Base-by-base conservation (phyloP, 1,284 basidiomycete species). In the Meira miltonrushii region DNA sequence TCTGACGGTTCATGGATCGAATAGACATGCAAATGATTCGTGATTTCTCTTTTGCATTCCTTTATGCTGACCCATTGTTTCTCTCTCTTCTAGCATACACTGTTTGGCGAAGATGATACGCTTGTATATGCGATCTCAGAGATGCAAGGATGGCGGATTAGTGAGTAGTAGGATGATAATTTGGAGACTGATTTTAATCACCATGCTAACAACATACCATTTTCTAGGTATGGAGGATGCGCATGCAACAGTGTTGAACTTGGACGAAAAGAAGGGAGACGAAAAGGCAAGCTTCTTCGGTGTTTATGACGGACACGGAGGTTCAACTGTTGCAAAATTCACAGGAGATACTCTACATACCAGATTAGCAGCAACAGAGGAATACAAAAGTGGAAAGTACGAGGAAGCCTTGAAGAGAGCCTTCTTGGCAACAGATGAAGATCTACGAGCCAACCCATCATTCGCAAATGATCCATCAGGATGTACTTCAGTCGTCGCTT, bases 101-200 rank as follows among this genome's bases (percentile, higher is more conserved):
- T 88, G 66, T 80, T 83, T 39, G 92, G 91, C 59, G 83, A 84
- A 71, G 87, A 94, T 84, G 85, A 84, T 66, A 85, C 86, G 63
- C 88, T 87, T 79, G 80, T 85, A 63, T 97, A 88, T 79, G 89
- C 85, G 10, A 83, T 96, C 52, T 88, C 89, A 46, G 93, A 97
- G 82, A 98, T 98, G 95, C 95, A 99, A 81, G 95, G 95, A 70
- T 99, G 95, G 95, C 85, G 95, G 80, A 89, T 97, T 81, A 88
- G 94, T 96, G 73, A 80, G 92, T 64, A 11, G 1, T 17, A 28
- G 21, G 7, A 10, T n/a, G 19, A 21, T 11, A 47, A 33, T 37
- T 33, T 23, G 1, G 59, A 39, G 53, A 33, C 23, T 54, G 50
- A 39, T 44, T 58, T 21, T 37, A 50, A 25, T 52, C 49, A 54